These are phyloP conservation scores for Atractiella rhizophila DNA, from an alignment of 768 basidiomycete species.

Conservation along the genomic window DNA sequence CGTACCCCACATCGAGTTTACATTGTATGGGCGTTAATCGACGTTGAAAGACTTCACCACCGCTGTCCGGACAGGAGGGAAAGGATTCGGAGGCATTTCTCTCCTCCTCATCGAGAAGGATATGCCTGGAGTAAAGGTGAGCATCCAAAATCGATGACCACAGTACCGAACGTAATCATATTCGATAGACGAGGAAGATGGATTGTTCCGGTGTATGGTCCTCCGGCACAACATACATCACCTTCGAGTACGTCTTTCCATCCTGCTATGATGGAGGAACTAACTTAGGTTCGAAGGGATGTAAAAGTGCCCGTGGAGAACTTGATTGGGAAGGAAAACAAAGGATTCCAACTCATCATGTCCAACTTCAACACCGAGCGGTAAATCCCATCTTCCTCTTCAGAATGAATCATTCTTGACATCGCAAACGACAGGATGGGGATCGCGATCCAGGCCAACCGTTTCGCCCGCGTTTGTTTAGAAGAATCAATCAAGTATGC, in stretches of 20 bases:
- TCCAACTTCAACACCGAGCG: conserved; percentile 14
- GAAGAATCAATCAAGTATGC: conserved; percentile 12
- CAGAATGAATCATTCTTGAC: neutral
- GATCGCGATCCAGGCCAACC: conserved; percentile 14
- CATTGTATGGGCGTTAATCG: neutral
- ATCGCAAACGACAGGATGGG: conserved; percentile 1
- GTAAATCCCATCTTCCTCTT: neutral
- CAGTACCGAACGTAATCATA: neutral
- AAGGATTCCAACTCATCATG: conserved; percentile 17
- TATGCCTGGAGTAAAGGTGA: conserved; percentile 8
- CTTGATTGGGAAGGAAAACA: conserved; percentile 16
- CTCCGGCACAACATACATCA: conserved; percentile 14
- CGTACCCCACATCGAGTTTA: neutral
- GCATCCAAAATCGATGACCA: neutral
- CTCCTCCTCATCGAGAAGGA: conserved; percentile 15
- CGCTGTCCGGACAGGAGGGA: conserved; percentile 12
- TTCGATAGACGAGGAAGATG: conserved; percentile 5
- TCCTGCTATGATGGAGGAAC: neutral
- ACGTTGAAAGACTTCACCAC: conserved; percentile 5
- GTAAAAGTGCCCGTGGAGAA: conserved; percentile 16
- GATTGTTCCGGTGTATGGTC: conserved; percentile 14
- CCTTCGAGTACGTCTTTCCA: conserved; percentile 9
- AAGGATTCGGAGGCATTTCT: conserved; percentile 14
- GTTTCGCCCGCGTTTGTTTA: conserved; percentile 12
- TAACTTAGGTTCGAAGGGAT: conserved; percentile 1